A percentile compares a stretch with the other conserved stretches of the same genome.
phyloP scores from a whole-genome alignment of 768 basidiomycete genomes.

The Lactifluus echinatus region DNA sequence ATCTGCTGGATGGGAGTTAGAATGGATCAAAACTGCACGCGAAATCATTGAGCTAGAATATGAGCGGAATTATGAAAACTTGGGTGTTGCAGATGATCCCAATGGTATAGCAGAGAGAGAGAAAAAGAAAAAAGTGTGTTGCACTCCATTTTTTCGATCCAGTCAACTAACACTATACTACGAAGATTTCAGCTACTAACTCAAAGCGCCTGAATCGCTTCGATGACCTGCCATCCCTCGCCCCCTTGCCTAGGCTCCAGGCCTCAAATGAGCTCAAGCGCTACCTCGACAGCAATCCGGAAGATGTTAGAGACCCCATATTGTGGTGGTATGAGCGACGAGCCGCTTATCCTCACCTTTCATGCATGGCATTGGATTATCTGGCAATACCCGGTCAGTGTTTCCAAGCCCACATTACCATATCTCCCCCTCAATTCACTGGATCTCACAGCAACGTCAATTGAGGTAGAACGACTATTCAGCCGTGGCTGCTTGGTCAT shows the following conservation, averaged over 20 bases:
- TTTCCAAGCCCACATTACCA: neutral
- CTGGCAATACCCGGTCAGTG: neutral
- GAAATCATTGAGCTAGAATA: neutral
- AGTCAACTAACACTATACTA: too few species aligned
- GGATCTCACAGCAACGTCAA: neutral
- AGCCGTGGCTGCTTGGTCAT: neutral
- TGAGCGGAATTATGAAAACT: neutral
- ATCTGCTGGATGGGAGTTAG: neutral
- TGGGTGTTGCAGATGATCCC: too few species aligned
- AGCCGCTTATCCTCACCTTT: neutral
- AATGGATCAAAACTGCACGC: neutral
- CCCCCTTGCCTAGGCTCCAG: too few species aligned
- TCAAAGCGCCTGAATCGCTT: too few species aligned
- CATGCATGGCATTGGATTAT: neutral
- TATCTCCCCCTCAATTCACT: neutral
- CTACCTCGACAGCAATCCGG: neutral
- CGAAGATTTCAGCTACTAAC: too few species aligned
- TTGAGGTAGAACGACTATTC: neutral
- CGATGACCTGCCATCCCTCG: too few species aligned
- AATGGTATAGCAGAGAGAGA: too few species aligned
- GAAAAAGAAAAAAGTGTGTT: neutral
- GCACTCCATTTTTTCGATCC: neutral
- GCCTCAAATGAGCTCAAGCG: neutral
- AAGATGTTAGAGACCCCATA: neutral
- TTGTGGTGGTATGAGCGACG: neutral